Base-by-base conservation (phyloP, 495 filamentous ascomycete genomes). In the Symbiotaphrina buchneri region DNA sequence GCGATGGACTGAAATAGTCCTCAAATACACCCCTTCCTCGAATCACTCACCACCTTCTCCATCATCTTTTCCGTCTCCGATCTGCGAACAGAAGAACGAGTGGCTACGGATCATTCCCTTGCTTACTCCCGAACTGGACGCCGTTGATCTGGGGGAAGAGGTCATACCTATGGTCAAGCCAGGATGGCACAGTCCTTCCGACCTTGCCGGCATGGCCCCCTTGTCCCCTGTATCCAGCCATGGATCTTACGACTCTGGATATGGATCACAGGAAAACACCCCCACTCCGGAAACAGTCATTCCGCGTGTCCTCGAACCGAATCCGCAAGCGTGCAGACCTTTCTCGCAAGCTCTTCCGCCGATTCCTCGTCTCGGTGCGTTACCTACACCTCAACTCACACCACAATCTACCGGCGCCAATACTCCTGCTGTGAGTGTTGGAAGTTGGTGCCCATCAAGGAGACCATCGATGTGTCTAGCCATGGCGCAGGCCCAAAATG, bases 361-460 rank as follows among this genome's bases (percentile, higher is more conserved):
- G 18, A 53, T 68, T 40, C 58, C 56, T 43, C 71, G 63, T 34
- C 55, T 74, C 36, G 66, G 64, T 38, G 65, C 76, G 32, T 55
- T 84, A 39, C 80, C 75, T 8, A 91, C 80, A 1, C 78, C 80
- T 33, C 67, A 70, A 41, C 51, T 85, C 51, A 84, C 80, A 11
- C 81, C 82, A n/a, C 73, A 80, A 43, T 59, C 62, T 21, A 63
- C 63, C 39, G 62, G 65, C 49, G 70, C 69, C 44, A 66, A 58
- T 55, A 90, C 84, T 75, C 85, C 85, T 78, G 83, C 84, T 56
- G 84, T 61, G 77, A 74, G 77, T 74, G 59, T 63, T 52, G 57
- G 52, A 33, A 48, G 20, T 32, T 32, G 8, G 3, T 10, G 52
- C 33, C 54, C 53, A 21, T 58, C 49, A 48, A 57, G 56, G 42